Evolutionary conservation across 805 yeast genomes (phyloP).

Genomic region (Crinitomyces ghanaensis): DNA sequence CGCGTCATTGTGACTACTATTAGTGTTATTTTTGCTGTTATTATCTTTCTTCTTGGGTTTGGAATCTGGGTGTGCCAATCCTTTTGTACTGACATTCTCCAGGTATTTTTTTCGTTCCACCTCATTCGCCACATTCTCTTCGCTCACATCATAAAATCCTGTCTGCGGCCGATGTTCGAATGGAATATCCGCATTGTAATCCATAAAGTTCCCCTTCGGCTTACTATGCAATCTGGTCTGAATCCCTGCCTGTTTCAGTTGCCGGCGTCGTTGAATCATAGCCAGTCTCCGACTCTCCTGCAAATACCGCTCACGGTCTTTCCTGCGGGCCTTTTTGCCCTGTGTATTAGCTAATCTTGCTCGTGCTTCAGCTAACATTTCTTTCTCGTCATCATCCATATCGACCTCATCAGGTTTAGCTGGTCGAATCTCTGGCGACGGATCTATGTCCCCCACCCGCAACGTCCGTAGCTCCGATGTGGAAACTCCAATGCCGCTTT

Average conservation of each 20-base stretch:
- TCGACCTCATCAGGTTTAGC: slow-evolving; percentile 74
- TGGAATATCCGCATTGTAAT: slow-evolving; percentile 74
- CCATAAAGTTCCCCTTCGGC: slow-evolving; percentile 52
- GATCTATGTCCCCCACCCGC: slow-evolving; percentile 47
- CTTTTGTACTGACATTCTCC: slow-evolving; percentile 2
- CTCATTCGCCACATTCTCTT: slow-evolving; percentile 40
- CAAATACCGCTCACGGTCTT: slow-evolving; percentile 72
- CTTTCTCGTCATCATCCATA: slow-evolving; percentile 78
- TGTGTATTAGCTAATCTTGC: slow-evolving; percentile 86
- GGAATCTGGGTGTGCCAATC: no score
- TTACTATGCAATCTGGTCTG: slow-evolving; percentile 28
- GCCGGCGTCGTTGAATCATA: slow-evolving; percentile 54
- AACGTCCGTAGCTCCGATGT: slow-evolving; percentile 19
- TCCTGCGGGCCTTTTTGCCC: slow-evolving; percentile 89
- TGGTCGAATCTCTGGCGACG: slow-evolving; percentile 64
- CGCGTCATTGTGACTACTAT: slow-evolving; percentile 14
- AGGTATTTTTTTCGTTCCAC: slow-evolving; percentile 24
- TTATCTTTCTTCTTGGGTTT: slow-evolving; percentile 15
- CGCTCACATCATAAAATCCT: slow-evolving; percentile 57
- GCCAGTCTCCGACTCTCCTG: slow-evolving; percentile 72
- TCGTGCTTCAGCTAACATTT: slow-evolving; percentile 89
- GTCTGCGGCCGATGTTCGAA: slow-evolving; percentile 57
- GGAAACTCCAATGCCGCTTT: slow-evolving; percentile 31
- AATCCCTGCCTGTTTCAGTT: slow-evolving; percentile 20
- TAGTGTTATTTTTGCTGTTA: slow-evolving; percentile 11